A percentile compares a stretch with the other conserved stretches of the same genome.
Conservation (phyloP, 1,139 yeast genomes). For the Saccharomyces hybrid region DNA sequence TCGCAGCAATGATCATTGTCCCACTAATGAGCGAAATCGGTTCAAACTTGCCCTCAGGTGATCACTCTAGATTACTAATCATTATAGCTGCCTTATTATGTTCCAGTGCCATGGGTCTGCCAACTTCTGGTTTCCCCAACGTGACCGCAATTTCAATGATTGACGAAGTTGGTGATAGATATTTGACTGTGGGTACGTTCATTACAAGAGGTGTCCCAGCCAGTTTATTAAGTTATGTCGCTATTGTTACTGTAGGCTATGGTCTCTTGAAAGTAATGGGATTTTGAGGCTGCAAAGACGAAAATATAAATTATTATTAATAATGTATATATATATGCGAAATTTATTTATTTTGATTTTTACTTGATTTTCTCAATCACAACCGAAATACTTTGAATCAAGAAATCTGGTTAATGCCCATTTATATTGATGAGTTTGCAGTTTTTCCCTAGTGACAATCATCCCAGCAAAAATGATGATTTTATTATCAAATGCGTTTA, state of each 20-base stretch:
- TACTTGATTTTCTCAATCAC: conserved; percentile 9
- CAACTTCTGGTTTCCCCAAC: conserved; percentile 95
- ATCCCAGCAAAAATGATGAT: conserved; percentile 66
- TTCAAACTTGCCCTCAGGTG: conserved; percentile 46
- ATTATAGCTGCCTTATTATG: conserved; percentile 81
- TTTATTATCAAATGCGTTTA: conserved; percentile 58
- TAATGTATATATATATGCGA: not conserved
- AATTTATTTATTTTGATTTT: not conserved
- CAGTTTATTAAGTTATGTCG: conserved; percentile 59
- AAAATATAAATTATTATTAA: not conserved
- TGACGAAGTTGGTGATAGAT: conserved; percentile 82
- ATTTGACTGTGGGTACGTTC: conserved; percentile 73
- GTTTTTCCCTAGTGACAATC: conserved; percentile 38
- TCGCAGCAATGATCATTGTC: conserved; percentile 83
- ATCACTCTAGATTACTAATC: conserved; percentile 50
- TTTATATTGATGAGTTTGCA: conserved; percentile 20
- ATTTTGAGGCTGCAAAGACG: conserved; percentile 29
- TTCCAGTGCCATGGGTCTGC: conserved; percentile 92
- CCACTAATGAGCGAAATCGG: conserved; percentile 90
- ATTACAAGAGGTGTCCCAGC: conserved; percentile 86
- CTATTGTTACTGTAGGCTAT: conserved; percentile 71
- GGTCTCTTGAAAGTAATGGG: conserved; percentile 55
- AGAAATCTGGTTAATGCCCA: conserved; percentile 65
- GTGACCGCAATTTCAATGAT: conserved; percentile 91
- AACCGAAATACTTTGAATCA: conserved; percentile 73